phyloP scores from a whole-genome alignment of 2,329 filamentous ascomycete genomes.

The Diaporthe helianthi region DNA sequence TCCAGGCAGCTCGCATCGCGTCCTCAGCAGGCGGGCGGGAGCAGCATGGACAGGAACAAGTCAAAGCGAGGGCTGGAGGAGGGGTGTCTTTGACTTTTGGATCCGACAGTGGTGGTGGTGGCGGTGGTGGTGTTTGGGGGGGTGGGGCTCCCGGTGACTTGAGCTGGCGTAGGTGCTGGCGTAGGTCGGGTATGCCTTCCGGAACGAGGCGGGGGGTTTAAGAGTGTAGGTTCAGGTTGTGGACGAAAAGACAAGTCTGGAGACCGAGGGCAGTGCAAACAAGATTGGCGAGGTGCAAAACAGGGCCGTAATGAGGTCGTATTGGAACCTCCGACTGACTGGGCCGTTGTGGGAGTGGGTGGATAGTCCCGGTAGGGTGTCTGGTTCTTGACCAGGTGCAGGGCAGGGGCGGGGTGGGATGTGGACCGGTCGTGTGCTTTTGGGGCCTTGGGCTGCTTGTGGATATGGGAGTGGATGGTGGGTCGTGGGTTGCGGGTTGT shows the following conservation, averaged over 20 bases:
- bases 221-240: background rate
- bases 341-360: background rate
- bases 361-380: background rate
- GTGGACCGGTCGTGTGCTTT: background rate
- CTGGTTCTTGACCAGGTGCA: background rate
- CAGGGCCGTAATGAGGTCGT: conserved; percentile 20
- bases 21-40: conserved; percentile 5
- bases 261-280: conserved; percentile 3
- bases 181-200: background rate
- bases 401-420: background rate
- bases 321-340: background rate
- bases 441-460: conserved; percentile 11
- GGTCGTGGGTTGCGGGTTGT: background rate
- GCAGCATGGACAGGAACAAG: background rate
- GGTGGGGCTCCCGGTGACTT: background rate
- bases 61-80: background rate
- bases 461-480: conserved; percentile 1
- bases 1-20: conserved; percentile 28
- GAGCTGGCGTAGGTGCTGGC: background rate
- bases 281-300: conserved; percentile 16
- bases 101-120: background rate
- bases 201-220: background rate
- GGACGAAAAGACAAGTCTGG: background rate
- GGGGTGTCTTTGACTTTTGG: background rate
- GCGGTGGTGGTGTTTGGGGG: too few relatives aligned